phyloP scores from a whole-genome alignment of 129 eudicot species.

The Flaveria linearis region DNA sequence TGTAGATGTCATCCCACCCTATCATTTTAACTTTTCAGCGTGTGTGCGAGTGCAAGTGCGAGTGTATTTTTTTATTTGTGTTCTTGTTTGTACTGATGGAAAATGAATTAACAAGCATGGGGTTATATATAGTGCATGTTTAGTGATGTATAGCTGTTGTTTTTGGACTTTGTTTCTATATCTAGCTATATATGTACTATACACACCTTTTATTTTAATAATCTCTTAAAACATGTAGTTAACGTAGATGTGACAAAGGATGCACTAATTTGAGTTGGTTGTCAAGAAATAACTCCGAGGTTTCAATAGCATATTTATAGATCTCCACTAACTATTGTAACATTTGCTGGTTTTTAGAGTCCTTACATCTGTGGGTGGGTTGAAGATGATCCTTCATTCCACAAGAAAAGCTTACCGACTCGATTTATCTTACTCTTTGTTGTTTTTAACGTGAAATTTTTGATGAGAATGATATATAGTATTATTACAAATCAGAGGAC shows the following conservation, averaged over 20 bases:
- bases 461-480: no score
- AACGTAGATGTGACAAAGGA: conserved; percentile 12
- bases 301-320: neutral
- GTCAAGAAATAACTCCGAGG: neutral
- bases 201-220: neutral
- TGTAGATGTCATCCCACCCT: conserved; percentile 54
- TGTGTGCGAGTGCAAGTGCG: neutral
- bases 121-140: conserved; percentile 15
- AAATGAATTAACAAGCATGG: neutral
- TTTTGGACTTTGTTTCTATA: neutral
- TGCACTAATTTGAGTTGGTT: neutral
- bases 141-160: neutral
- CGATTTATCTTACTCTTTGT: no score
- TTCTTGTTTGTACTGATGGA: neutral
- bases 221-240: neutral
- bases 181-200: neutral
- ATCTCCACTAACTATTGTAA: neutral
- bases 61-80: neutral
- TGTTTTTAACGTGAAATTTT: no score
- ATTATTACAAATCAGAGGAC: no score
- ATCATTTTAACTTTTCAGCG: conserved; percentile 40
- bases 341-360: neutral
- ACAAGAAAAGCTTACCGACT: no score
- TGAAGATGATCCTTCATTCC: neutral
- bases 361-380: neutral